Evolutionary conservation across 768 basidiomycete genomes (phyloP), one percentile per base, ranked within the genome.

Genomic region (Lactifluus piperatus): DNA sequence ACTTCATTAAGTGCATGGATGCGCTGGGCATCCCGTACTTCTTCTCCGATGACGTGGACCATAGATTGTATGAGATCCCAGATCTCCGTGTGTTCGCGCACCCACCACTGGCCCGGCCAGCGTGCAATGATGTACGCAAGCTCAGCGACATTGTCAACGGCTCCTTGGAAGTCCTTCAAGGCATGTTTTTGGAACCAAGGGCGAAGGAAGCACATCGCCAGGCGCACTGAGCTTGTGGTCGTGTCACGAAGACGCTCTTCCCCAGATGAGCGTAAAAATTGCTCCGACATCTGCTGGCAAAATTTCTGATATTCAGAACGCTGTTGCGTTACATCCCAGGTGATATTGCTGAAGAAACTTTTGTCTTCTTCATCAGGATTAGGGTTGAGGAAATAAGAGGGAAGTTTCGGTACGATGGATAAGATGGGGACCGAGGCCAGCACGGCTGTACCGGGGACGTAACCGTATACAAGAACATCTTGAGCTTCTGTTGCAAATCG

Each of bases 401-500:
- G 88, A 41, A 91, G 76, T 64, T 80, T 83, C 60, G 80, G 76
- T 59, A 91, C 71, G 57, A 91, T 70, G 20, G 78, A 76, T 41
- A 81, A 73, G 51, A 91, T 78, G 1, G 88, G 86, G 24, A 91
- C 73, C 16, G 88, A 89, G 18, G 85, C 74, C 20, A 86, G 74
- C 56, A 91, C 80, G 9, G 86, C 85, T 22, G 76, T 73, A 22
- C 77, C 74, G 34, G 88, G 85, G 59, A 91, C 80, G 65, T 78
- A 80, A 30, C 84, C 85, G 66, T 85, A 76, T 39, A 89, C 78
- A 57, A 90, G 82, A 34, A 88, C 86, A 58, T 82, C 80, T 67
- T 90, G 88, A 10, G 88, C 83, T 67, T 90, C 88, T 58, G 83
- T 74, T 10, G 85, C 84, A 66, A 82, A 86, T 58, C 81, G 81